These are phyloP conservation scores for Reutealis trisperma DNA, from an alignment of 345 rosid genomes.

Conservation along the genomic window DNA sequence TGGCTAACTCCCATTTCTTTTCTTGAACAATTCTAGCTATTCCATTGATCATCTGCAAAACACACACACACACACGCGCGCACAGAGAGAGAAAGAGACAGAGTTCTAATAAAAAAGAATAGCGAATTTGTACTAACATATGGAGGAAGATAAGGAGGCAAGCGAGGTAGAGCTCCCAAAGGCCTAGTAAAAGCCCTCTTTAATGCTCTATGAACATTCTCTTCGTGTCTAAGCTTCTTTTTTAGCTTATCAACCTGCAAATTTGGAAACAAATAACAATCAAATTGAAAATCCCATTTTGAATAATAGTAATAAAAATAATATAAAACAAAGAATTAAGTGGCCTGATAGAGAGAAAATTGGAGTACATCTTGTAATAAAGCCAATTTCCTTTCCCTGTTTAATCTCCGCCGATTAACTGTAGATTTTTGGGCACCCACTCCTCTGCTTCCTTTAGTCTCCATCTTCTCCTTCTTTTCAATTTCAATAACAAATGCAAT, in stretches of 20 bases:
- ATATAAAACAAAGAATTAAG: constrained; percentile 3
- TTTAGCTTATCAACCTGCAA: constrained; percentile 80
- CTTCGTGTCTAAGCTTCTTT: constrained; percentile 81
- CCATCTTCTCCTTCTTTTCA: constrained; percentile 61
- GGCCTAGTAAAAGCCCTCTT: constrained; percentile 91
- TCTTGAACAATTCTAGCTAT: background rate
- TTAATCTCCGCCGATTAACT: constrained; percentile 57
- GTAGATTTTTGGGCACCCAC: constrained; percentile 44
- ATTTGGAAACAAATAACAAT: constrained; percentile 10
- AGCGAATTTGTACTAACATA: constrained; percentile 49
- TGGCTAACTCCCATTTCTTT: background rate
- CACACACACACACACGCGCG: too few relatives aligned
- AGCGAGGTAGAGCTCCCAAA: constrained; percentile 91
- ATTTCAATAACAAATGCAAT: constrained; percentile 25
- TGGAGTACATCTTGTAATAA: constrained; percentile 77
- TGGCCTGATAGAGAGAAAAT: background rate
- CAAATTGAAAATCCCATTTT: background rate
- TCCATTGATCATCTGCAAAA: background rate
- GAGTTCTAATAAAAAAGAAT: background rate
- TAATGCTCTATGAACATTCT: constrained; percentile 81
- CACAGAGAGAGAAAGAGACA: background rate
- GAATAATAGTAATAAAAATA: background rate
- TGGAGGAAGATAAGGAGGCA: constrained; percentile 86
- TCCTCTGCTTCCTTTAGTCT: constrained; percentile 41
- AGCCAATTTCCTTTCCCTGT: constrained; percentile 75